Percentiles rank a stretch among this genome's conserved stretches.
Conservation (phyloP, 495 filamentous ascomycete species). For the Annulohypoxylon maeteangense region DNA sequence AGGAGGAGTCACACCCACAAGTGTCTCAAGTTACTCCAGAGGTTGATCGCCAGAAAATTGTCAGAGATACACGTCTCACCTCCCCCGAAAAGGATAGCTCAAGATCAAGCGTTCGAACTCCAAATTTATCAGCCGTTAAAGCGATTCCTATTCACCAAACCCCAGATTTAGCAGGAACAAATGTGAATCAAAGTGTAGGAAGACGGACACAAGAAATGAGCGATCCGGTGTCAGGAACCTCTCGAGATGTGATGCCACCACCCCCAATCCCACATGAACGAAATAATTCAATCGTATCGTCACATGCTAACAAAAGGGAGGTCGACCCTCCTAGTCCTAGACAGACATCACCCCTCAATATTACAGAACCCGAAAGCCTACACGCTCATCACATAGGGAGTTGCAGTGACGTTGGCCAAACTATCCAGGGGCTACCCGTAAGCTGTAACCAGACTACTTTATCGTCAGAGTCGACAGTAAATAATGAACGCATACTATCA, state of each 20-base stretch:
- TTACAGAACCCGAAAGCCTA: not conserved
- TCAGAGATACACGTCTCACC: slow-evolving; percentile 1
- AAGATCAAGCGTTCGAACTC: not conserved
- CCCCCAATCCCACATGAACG: slow-evolving; percentile 33
- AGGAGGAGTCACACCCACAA: not conserved
- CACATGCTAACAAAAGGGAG: not conserved
- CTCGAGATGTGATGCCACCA: slow-evolving; percentile 47
- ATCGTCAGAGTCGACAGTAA: slow-evolving; percentile 1
- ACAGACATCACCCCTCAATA: not conserved
- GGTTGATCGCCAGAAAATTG: slow-evolving; percentile 22
- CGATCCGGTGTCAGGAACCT: slow-evolving; percentile 25
- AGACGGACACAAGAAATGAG: not conserved
- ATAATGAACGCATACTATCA: slow-evolving; percentile 10
- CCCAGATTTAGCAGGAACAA: not conserved
- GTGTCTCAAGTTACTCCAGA: not conserved
- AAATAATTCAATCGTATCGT: not conserved
- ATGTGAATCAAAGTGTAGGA: not conserved
- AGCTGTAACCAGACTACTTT: not conserved
- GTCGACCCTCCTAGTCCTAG: not conserved
- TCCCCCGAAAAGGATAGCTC: not conserved
- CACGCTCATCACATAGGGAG: not conserved
- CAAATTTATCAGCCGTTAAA: not conserved
- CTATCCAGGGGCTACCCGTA: not conserved
- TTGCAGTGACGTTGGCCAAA: not conserved
- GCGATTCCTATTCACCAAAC: not conserved